Conservation (phyloP, 2,329 filamentous ascomycete species). For the Pseudogymnoascus sp. region DNA sequence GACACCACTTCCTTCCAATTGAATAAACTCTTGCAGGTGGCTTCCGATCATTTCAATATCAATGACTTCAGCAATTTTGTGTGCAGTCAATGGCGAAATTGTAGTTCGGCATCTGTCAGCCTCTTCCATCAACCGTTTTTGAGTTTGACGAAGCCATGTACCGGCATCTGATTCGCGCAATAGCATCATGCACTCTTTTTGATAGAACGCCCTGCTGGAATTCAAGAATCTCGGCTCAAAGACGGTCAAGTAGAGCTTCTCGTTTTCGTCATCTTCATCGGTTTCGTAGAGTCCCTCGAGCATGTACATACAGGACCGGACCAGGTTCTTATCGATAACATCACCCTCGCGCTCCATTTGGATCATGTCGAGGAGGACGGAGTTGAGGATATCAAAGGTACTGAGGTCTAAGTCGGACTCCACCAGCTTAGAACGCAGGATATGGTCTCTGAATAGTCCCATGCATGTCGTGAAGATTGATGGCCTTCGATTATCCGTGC, state of each 20-base stretch:
- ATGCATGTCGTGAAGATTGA: constrained; percentile 82
- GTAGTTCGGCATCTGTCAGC: constrained; percentile 75
- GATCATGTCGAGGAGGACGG: constrained; percentile 82
- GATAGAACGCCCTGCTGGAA: constrained; percentile 68
- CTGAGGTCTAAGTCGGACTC: constrained; percentile 36
- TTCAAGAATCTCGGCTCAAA: constrained; percentile 76
- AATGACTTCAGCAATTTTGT: constrained; percentile 68
- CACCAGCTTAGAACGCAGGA: constrained; percentile 56
- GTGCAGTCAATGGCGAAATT: constrained; percentile 60
- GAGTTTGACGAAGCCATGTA: constrained; percentile 71
- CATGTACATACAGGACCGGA: constrained; percentile 83
- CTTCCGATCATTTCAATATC: constrained; percentile 72
- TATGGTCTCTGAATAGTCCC: constrained; percentile 78
- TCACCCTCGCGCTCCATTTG: constrained; percentile 88
- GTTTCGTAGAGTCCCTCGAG: constrained; percentile 81
- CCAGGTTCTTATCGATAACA: constrained; percentile 72
- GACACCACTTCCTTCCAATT: constrained; percentile 77
- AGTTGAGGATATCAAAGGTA: constrained; percentile 70
- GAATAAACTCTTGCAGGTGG: constrained; percentile 74
- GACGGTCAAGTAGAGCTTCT: constrained; percentile 73
- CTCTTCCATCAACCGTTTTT: constrained; percentile 71
- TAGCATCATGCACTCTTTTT: constrained; percentile 63
- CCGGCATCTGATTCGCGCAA: constrained; percentile 73
- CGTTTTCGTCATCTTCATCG: constrained; percentile 65
- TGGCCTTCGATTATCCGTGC: constrained; percentile 62